Percentiles rank a stretch among this genome's conserved stretches.
Conservation (phyloP, 2,329 filamentous ascomycete species). For the Venturia aucupariae region DNA sequence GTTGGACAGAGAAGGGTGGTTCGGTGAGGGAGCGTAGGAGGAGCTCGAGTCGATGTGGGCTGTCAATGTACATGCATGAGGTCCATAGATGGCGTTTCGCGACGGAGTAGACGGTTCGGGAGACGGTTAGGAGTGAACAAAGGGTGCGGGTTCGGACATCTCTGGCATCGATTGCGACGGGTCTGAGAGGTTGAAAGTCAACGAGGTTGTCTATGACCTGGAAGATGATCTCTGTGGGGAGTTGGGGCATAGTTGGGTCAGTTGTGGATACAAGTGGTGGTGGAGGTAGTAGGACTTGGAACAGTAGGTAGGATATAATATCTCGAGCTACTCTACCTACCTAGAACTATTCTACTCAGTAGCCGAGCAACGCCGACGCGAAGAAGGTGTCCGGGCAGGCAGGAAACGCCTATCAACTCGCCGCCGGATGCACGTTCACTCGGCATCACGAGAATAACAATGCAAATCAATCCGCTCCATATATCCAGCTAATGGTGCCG, state of each 20-base stretch:
- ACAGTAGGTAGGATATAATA: background rate
- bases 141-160: conserved; percentile 34
- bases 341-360: no score
- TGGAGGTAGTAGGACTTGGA: background rate
- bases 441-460: no score
- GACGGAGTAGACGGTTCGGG: conserved; percentile 32
- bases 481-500: no score
- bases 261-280: background rate
- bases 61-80: conserved; percentile 39
- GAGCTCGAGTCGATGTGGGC: conserved; percentile 26
- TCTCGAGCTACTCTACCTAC: no score
- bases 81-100: conserved; percentile 37
- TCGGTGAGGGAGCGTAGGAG: conserved; percentile 29
- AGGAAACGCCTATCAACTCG: no score
- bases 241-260: background rate
- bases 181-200: conserved; percentile 12
- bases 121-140: conserved; percentile 38
- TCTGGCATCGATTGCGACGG: conserved; percentile 27
- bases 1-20: conserved; percentile 19
- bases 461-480: no score
- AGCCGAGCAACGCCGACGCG: background rate
- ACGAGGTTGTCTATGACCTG: conserved; percentile 22
- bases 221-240: conserved; percentile 25
- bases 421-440: no score
- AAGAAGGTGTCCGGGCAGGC: background rate